Percentiles rank a stretch among this genome's conserved stretches.
These are phyloP conservation scores for Paecilomyces niveus DNA, from an alignment of 2,329 filamentous ascomycete genomes.

Conservation along the genomic window DNA sequence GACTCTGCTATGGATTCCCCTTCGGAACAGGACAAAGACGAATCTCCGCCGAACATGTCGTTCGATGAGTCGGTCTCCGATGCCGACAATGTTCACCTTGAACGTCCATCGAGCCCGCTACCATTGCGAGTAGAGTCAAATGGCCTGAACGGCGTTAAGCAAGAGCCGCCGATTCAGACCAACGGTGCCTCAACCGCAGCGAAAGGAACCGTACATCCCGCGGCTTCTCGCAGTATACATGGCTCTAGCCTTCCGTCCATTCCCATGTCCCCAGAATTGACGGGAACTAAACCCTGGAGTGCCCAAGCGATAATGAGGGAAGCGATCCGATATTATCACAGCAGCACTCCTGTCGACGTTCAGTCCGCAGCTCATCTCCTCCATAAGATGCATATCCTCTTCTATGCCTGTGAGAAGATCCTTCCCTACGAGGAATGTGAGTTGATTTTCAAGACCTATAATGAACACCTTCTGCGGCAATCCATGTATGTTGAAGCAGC, in stretches of 20 bases:
- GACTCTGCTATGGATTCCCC: constrained; percentile 9
- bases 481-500: constrained; percentile 44
- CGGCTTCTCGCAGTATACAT: constrained; percentile 8
- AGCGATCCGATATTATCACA: constrained; percentile 33
- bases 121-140: constrained; percentile 29
- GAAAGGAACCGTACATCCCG: constrained; percentile 1
- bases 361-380: constrained; percentile 36
- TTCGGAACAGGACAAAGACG: constrained; percentile 11
- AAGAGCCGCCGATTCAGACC: constrained; percentile 5
- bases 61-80: constrained; percentile 19
- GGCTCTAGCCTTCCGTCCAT: constrained; percentile 18
- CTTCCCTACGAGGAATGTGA: constrained; percentile 44
- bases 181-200: not conserved
- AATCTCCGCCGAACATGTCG: constrained; percentile 14
- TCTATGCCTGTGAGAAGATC: constrained; percentile 29
- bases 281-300: constrained; percentile 31
- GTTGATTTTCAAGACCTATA: constrained; percentile 50
- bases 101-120: constrained; percentile 35
- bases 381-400: constrained; percentile 33
- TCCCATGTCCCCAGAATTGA: constrained; percentile 24
- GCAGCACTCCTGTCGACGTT: constrained; percentile 29
- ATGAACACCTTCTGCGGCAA: constrained; percentile 46
- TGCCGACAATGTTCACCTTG: constrained; percentile 30
- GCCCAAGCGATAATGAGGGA: constrained; percentile 31
- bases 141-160: constrained; percentile 13